These are phyloP conservation scores for Aureobasidium lini DNA, from an alignment of 2,329 filamentous ascomycete genomes.

Conservation along the genomic window DNA sequence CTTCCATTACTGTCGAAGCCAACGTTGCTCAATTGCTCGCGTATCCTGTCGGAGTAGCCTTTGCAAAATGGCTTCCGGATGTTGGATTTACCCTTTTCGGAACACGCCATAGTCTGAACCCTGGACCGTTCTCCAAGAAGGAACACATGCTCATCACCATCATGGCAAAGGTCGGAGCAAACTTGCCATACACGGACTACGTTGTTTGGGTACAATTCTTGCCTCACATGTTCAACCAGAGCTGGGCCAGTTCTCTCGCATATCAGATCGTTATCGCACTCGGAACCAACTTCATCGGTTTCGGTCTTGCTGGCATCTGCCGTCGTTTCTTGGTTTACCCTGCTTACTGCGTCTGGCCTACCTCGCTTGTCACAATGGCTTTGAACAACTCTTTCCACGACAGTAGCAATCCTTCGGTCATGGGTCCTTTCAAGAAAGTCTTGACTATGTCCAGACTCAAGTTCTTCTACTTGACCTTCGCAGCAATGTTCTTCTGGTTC, in stretches of 20 bases:
- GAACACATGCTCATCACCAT: slow-evolving; percentile 45
- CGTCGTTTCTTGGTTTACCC: slow-evolving; percentile 74
- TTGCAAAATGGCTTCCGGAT: slow-evolving; percentile 62
- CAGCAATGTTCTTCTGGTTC: slow-evolving; percentile 67
- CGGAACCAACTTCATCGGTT: slow-evolving; percentile 78
- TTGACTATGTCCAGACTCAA: slow-evolving; percentile 76
- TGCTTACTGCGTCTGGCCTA: slow-evolving; percentile 85
- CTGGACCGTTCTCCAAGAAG: slow-evolving; percentile 44
- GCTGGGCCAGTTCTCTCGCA: slow-evolving; percentile 43
- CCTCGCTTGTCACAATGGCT: slow-evolving; percentile 75
- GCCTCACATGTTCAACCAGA: not conserved
- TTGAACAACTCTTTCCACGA: slow-evolving; percentile 84
- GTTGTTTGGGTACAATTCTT: not conserved
- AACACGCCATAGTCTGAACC: slow-evolving; percentile 29
- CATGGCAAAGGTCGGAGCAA: slow-evolving; percentile 19
- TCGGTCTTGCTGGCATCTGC: slow-evolving; percentile 75
- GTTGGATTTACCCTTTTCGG: slow-evolving; percentile 28
- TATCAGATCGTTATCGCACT: slow-evolving; percentile 79
- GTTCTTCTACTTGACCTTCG: slow-evolving; percentile 63
- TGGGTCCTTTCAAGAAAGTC: slow-evolving; percentile 40
- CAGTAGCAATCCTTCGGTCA: slow-evolving; percentile 59
- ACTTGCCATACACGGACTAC: not conserved
- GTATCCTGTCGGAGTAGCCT: slow-evolving; percentile 71
- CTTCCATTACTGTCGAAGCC: slow-evolving; percentile 14
- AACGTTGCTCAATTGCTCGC: slow-evolving; percentile 56